Evolutionary conservation across 352 stramenopile genomes (phyloP).

Genomic region (Elongisporangium undulatum): DNA sequence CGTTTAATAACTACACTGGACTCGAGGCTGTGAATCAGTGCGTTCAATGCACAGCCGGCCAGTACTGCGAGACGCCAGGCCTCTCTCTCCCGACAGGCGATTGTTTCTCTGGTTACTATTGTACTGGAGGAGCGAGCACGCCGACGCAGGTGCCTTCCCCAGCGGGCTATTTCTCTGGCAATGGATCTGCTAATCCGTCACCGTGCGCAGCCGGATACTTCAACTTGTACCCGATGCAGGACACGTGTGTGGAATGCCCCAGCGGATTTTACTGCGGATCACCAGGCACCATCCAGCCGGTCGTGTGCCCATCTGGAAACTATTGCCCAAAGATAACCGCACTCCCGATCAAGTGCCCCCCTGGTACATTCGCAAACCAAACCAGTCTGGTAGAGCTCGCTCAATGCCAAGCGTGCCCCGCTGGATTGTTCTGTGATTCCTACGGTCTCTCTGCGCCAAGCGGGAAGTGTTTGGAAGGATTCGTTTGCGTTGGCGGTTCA

Average conservation of each 20-base stretch:
- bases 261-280: slow-evolving; percentile 69
- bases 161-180: slow-evolving; percentile 46
- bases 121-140: slow-evolving; percentile 41
- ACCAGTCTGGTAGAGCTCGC: slow-evolving; percentile 56
- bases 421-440: slow-evolving; percentile 87
- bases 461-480: slow-evolving; percentile 56
- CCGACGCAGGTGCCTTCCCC: slow-evolving; percentile 55
- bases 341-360: slow-evolving; percentile 55
- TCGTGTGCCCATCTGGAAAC: slow-evolving; percentile 48
- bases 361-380: slow-evolving; percentile 48
- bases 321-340: slow-evolving; percentile 61
- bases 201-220: slow-evolving; percentile 58
- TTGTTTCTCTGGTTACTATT: slow-evolving; percentile 83
- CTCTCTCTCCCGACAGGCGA: slow-evolving; percentile 57
- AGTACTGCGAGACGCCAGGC: slow-evolving; percentile 74
- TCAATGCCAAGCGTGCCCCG: slow-evolving; percentile 78
- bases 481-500: slow-evolving; percentile 52
- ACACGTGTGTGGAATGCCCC: slow-evolving; percentile 57
- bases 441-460: slow-evolving; percentile 52
- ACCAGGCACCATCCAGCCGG: slow-evolving; percentile 42
- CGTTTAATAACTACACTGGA: slow-evolving; percentile 70
- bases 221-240: slow-evolving; percentile 49
- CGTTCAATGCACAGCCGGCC: slow-evolving; percentile 63
- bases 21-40: slow-evolving; percentile 73
- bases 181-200: slow-evolving; percentile 30